Percentiles rank a stretch among this genome's conserved stretches.
Evolutionary conservation across 73 alveolate genomes (phyloP).

Genomic region (Paramecium bursaria): DNA sequence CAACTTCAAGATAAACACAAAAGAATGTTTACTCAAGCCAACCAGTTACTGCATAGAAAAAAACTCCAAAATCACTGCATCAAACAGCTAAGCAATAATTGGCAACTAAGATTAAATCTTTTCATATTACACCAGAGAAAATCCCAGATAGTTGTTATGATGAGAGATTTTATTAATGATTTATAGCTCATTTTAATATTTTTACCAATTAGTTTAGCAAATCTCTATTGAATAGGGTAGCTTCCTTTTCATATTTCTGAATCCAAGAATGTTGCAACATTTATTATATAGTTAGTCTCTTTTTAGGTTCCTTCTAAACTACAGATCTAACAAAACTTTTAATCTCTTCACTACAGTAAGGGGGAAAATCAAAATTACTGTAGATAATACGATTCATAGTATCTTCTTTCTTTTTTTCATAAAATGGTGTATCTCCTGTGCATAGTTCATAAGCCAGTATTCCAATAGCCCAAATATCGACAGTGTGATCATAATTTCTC

Average conservation of each 20-base stretch:
- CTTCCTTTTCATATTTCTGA: constrained; percentile 38
- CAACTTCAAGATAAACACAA: neutral
- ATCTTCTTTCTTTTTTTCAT: constrained; percentile 64
- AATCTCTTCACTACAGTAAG: constrained; percentile 53
- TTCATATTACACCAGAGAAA: neutral
- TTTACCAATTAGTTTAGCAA: constrained; percentile 26
- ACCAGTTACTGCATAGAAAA: neutral
- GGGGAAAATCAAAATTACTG: constrained; percentile 39
- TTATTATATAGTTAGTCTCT: constrained; percentile 47
- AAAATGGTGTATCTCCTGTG: constrained; percentile 72
- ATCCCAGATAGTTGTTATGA: neutral
- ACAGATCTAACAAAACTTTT: constrained; percentile 37
- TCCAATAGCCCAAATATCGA: constrained; percentile 95
- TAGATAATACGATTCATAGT: constrained; percentile 40
- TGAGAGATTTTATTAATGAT: constrained; percentile 1
- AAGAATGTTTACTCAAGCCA: neutral
- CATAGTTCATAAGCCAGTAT: constrained; percentile 68
- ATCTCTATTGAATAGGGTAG: constrained; percentile 49
- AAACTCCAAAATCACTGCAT: neutral
- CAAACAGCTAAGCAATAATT: neutral
- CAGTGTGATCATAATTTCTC: constrained; percentile 86
- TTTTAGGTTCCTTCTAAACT: constrained; percentile 51
- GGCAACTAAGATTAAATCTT: neutral
- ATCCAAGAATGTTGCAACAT: constrained; percentile 69
- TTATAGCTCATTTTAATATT: constrained; percentile 34